Conservation (phyloP, 257 asterid genomes). For the Solanum chiquidenum region DNA sequence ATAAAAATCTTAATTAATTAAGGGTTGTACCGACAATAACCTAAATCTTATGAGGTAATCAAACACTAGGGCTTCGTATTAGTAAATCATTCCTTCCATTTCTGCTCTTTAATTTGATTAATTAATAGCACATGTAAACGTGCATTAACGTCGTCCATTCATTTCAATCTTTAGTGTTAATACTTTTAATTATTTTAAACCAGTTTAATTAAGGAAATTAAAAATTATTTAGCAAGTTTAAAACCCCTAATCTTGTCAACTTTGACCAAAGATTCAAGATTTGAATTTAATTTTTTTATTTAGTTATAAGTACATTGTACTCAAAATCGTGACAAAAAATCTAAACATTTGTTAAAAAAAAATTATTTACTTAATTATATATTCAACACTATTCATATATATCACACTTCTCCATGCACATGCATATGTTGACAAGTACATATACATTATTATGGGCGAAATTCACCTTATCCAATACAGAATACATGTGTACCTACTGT, state of each 20-base stretch:
- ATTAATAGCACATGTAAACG: constrained; percentile 15
- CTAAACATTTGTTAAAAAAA: neutral
- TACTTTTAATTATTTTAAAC: constrained; percentile 15
- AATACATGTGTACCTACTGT: neutral
- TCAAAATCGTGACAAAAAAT: neutral
- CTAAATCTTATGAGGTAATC: neutral
- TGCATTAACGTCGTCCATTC: constrained; percentile 30
- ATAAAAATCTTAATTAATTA: neutral
- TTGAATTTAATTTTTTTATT: neutral
- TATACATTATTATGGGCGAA: neutral
- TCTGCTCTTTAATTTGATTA: neutral
- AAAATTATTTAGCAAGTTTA: neutral
- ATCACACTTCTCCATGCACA: neutral
- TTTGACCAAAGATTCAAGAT: neutral
- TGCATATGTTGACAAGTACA: neutral
- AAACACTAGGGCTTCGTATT: constrained; percentile 19
- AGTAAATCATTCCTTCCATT: neutral
- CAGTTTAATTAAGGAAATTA: constrained; percentile 9
- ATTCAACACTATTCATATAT: neutral
- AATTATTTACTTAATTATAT: neutral
- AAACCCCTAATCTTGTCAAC: neutral
- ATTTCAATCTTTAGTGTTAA: constrained; percentile 4
- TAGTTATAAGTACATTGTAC: neutral
- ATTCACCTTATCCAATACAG: neutral
- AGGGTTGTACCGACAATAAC: constrained; percentile 3